Evolutionary conservation across 768 basidiomycete genomes (phyloP).

Genomic region (Boletus coccyginus): DNA sequence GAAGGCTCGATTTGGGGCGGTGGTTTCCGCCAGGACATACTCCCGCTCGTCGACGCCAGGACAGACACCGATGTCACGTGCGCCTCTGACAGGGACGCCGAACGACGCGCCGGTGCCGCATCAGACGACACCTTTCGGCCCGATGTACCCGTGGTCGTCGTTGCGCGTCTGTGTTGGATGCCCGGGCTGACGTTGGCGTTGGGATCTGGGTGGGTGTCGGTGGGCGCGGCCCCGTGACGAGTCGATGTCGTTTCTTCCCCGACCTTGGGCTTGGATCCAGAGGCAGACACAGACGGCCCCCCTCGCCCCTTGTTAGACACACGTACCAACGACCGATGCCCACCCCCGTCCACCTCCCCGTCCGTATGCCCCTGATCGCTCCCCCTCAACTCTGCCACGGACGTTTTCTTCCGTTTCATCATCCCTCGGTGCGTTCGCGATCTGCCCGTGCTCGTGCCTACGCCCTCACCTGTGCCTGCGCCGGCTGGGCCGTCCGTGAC

Average conservation of each 20-base stretch:
- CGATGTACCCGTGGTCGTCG: neutral
- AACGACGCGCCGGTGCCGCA: conserved; percentile 1
- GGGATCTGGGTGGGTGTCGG: neutral
- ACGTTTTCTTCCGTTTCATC: conserved; percentile 15
- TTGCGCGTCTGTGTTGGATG: neutral
- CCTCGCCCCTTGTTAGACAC: neutral
- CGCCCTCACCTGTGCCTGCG: neutral
- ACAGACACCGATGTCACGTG: neutral
- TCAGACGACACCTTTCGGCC: neutral
- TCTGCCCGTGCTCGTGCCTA: neutral
- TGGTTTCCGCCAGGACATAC: conserved; percentile 12
- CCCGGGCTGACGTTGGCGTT: neutral
- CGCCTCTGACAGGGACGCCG: conserved; percentile 15
- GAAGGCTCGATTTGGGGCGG: neutral
- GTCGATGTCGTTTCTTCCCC: neutral
- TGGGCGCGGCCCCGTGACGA: neutral
- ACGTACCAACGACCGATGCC: neutral
- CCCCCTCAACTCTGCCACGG: conserved; percentile 27
- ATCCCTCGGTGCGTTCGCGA: conserved; percentile 3
- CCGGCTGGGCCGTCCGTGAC: conserved; percentile 9
- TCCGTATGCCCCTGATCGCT: conserved; percentile 29
- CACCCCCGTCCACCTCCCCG: conserved; percentile 16
- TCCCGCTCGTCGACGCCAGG: neutral
- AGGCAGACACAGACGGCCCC: neutral
- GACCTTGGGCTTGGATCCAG: neutral